Evolutionary conservation across 2,329 filamentous ascomycete species (phyloP).

Genomic region (Fusarium sp.): DNA sequence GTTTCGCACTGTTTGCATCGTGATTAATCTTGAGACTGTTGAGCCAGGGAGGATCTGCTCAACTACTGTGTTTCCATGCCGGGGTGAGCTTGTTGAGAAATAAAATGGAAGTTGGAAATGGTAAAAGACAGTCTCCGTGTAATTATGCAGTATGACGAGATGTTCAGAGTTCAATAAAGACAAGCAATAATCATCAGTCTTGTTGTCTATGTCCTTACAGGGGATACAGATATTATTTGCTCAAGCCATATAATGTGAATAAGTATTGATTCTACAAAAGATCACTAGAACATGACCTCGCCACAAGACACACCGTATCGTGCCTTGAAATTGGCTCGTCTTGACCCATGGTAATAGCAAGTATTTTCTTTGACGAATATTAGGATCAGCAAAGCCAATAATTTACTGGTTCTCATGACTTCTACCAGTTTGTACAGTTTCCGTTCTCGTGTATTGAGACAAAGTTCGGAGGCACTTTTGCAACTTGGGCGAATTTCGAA

Average conservation of each 20-base stretch:
- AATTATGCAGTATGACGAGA: conserved; percentile 36
- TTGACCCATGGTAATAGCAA: background rate
- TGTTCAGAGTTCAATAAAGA: conserved; percentile 19
- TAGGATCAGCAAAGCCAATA: background rate
- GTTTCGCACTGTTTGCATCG: conserved; percentile 15
- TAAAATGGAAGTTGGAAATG: background rate
- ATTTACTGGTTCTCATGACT: background rate
- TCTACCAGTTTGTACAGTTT: background rate
- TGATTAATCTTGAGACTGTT: conserved; percentile 26
- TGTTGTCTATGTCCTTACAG: background rate
- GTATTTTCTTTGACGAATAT: background rate
- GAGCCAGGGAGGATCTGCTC: conserved; percentile 4
- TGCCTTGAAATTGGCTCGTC: background rate
- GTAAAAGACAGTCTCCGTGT: conserved; percentile 20
- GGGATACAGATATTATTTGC: background rate
- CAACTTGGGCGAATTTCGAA: background rate
- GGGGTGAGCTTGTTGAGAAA: background rate
- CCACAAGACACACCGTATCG: background rate
- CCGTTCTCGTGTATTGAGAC: background rate
- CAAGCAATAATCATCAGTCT: conserved; percentile 29
- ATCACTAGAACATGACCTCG: background rate
- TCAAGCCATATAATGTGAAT: background rate
- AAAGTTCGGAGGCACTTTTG: conserved; percentile 6
- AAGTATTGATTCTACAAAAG: background rate
- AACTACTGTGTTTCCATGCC: background rate